These are phyloP conservation scores for Xylariaceae sp. DNA, from an alignment of 2,329 filamentous ascomycete species.

Conservation along the genomic window DNA sequence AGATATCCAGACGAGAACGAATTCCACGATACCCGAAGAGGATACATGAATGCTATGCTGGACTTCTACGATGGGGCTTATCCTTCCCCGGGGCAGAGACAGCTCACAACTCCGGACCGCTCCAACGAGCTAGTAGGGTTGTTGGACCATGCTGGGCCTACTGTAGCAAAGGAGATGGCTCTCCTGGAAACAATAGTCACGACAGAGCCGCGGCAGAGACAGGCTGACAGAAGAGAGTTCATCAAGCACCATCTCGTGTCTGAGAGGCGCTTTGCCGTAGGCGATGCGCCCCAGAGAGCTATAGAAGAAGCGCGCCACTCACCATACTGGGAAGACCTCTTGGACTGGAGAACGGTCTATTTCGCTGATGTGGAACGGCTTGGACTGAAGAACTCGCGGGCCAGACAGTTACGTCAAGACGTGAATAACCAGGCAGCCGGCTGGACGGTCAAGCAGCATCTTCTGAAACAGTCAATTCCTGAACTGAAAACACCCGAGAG, in stretches of 20 bases:
- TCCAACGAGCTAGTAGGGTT: slow-evolving; percentile 12
- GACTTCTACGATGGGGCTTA: slow-evolving; percentile 6
- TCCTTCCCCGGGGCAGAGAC: too few species aligned
- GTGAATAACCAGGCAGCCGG: background rate
- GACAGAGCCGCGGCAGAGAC: background rate
- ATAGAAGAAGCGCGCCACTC: slow-evolving; percentile 11
- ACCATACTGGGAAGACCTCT: slow-evolving; percentile 22
- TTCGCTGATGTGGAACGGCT: slow-evolving; percentile 4
- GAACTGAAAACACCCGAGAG: slow-evolving; percentile 17
- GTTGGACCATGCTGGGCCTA: slow-evolving; percentile 11
- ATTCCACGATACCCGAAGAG: background rate
- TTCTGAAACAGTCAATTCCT: background rate
- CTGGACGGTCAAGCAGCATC: background rate
- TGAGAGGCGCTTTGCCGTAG: slow-evolving; percentile 8
- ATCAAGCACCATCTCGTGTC: slow-evolving; percentile 11
- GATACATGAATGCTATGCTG: slow-evolving; percentile 8
- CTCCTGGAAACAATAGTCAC: slow-evolving; percentile 4
- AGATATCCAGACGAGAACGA: slow-evolving; percentile 12
- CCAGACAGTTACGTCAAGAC: background rate
- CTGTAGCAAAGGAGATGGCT: slow-evolving; percentile 8
- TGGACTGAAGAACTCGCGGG: slow-evolving; percentile 2
- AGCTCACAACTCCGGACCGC: too few species aligned
- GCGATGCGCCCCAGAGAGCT: background rate
- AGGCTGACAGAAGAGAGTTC: slow-evolving; percentile 6
- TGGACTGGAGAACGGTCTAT: slow-evolving; percentile 19